Percentiles rank a stretch among this genome's conserved stretches.
These are phyloP conservation scores for Coniochaeta hoffmannii DNA, from an alignment of 2,329 filamentous ascomycete species.

Conservation along the genomic window DNA sequence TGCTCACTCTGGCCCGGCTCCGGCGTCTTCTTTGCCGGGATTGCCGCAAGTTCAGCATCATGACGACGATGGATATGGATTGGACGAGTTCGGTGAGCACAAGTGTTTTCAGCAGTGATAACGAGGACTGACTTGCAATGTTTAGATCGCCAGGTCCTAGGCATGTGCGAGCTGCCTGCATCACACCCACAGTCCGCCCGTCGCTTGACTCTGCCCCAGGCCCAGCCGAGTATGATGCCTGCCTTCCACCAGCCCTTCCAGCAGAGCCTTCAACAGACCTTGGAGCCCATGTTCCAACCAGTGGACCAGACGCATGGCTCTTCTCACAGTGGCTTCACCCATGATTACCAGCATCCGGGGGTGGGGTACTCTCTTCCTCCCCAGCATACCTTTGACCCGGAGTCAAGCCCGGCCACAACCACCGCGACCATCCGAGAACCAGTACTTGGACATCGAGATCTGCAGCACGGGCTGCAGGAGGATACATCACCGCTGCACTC, in stretches of 20 bases:
- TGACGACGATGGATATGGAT: constrained; percentile 10
- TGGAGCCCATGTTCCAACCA: too few species aligned
- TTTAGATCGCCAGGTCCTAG: neutral
- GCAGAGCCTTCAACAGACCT: too few species aligned
- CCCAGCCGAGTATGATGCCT: neutral
- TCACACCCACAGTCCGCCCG: neutral
- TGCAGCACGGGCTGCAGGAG: neutral
- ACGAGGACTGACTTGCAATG: neutral
- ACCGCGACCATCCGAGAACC: neutral
- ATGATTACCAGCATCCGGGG: neutral
- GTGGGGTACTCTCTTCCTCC: constrained; percentile 7
- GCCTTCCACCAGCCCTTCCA: neutral
- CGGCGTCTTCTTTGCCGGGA: neutral
- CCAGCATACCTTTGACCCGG: neutral
- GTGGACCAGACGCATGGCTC: neutral
- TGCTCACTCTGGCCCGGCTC: neutral
- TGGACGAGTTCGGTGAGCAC: constrained; percentile 15
- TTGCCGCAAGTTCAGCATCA: neutral
- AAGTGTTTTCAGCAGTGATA: neutral
- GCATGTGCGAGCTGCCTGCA: neutral
- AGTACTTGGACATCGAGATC: neutral
- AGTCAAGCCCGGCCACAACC: neutral
- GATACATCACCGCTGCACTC: neutral
- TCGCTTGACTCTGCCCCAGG: neutral
- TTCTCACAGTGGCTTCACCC: neutral